Base-by-base conservation (phyloP, 768 basidiomycete species). In the Boletus sp. region DNA sequence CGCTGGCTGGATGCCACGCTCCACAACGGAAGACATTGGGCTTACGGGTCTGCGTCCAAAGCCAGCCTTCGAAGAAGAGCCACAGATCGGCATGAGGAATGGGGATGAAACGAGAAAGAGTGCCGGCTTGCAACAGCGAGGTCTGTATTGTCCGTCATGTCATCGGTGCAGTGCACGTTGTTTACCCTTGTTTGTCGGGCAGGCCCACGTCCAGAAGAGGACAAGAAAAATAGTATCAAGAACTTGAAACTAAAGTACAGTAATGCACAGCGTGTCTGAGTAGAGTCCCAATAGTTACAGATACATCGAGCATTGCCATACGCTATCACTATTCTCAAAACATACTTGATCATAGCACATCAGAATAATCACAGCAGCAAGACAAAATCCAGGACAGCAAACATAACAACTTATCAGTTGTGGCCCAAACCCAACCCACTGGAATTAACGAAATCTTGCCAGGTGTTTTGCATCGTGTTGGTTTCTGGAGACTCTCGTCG, bases 401-500 rank as follows among this genome's bases (percentile, higher is more conserved):
- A 47, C 40, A 50, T 8, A 7, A 3, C 37, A 50, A 36, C 41
- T 52, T 52, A 58, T 58, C 48, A 55, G 14, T 57, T 59, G n/a
- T 60, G 61, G 18, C 51, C 41, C 47, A 67, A 44, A 45, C 60
- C 51, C 40, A 68, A 39, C 20, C 68, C 68, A 8, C 72, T 74
- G 2, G 68, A 61, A 29, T 57, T 49, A 45, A 86, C 85, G 63
- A 86, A 86, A 29, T 87, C 84, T 54, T 83, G 77, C 85, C 85
- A 87, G 5, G 81, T 83, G 12, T 80, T 71, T 29, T 85, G 81
- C 77, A 87, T 76, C 50, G 62, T 81, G 62, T 81, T 85, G 28
- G 71, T 76, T 56, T 85, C 84, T 1, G 85, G 85, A 0, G 84
- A 82, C 4, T 76, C 69, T 47, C 73, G 69, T 51, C 74, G 66